Percentiles rank a stretch among this genome's conserved stretches.
Evolutionary conservation across 116 monocot species (phyloP).

Genomic region (Posidonia oceanica): DNA sequence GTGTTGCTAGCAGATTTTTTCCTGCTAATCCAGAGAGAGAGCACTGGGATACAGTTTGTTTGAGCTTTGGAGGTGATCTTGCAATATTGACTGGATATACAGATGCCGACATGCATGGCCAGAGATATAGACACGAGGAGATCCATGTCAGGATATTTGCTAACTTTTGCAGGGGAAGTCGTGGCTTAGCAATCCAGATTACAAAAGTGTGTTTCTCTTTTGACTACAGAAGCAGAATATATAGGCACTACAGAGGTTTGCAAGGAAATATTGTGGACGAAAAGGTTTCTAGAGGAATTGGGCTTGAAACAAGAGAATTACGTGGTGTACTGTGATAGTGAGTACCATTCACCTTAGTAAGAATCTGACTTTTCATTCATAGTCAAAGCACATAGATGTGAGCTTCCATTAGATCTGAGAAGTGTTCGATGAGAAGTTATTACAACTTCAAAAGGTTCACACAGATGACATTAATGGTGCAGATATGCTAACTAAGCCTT

Average conservation of each 20-base stretch:
- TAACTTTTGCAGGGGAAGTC: background rate
- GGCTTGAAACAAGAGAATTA: background rate
- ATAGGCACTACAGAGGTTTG: background rate
- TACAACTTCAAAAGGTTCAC: background rate
- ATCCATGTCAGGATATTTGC: background rate
- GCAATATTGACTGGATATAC: background rate
- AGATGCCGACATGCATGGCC: background rate
- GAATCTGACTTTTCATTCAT: background rate
- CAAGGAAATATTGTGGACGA: background rate
- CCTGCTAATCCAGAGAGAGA: constrained; percentile 3
- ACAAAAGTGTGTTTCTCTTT: background rate
- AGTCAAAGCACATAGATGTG: constrained; percentile 5
- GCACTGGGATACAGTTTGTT: background rate
- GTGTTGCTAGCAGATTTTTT: background rate
- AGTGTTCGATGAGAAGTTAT: background rate
- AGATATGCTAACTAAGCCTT: too few relatives aligned
- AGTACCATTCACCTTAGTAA: background rate
- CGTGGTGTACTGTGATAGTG: background rate
- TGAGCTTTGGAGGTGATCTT: background rate
- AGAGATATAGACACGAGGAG: background rate
- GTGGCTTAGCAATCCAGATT: constrained; percentile 1
- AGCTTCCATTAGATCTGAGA: background rate
- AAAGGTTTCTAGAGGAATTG: background rate
- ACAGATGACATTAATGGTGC: too few relatives aligned
- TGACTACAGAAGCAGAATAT: background rate